These are phyloP conservation scores for Spergularia marina DNA, from an alignment of 148 eudicot genomes.

Conservation along the genomic window DNA sequence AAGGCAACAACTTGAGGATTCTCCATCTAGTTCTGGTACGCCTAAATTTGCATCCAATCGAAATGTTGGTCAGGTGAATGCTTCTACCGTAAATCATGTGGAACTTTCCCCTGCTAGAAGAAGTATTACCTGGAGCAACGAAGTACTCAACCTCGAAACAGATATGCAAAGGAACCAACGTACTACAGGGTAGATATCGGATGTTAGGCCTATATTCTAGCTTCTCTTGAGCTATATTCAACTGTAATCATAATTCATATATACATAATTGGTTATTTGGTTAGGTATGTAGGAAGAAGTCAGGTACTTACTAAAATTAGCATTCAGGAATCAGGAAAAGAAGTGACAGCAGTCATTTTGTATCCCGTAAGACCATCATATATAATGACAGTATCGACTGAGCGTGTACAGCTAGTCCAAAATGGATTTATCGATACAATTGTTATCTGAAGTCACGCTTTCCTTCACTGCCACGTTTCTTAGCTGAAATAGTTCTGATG, in stretches of 20 bases:
- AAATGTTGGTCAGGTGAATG: background rate
- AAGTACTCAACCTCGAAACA: background rate
- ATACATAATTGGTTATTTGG: background rate
- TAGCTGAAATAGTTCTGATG: too few species aligned
- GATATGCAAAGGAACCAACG: background rate
- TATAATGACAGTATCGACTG: too few species aligned
- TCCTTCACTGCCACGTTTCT: too few species aligned
- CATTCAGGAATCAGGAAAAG: background rate
- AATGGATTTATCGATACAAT: too few species aligned
- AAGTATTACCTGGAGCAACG: conserved; percentile 9
- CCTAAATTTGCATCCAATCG: conserved; percentile 11
- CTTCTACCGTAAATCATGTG: conserved; percentile 1
- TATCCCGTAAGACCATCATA: background rate
- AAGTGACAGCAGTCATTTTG: conserved; percentile 1
- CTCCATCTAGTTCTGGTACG: conserved; percentile 14
- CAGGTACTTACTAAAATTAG: too few species aligned
- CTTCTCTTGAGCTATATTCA: conserved; percentile 7
- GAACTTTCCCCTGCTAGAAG: conserved; percentile 1
- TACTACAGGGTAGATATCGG: background rate
- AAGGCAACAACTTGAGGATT: conserved; percentile 17
- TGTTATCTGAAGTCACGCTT: too few species aligned
- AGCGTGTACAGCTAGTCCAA: too few species aligned
- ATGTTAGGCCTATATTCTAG: background rate
- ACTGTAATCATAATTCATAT: conserved; percentile 1
- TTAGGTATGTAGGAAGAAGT: conserved; percentile 6